Conservation (phyloP, 371 early-diverging fungal genomes). For the Chytridium lagenaria region DNA sequence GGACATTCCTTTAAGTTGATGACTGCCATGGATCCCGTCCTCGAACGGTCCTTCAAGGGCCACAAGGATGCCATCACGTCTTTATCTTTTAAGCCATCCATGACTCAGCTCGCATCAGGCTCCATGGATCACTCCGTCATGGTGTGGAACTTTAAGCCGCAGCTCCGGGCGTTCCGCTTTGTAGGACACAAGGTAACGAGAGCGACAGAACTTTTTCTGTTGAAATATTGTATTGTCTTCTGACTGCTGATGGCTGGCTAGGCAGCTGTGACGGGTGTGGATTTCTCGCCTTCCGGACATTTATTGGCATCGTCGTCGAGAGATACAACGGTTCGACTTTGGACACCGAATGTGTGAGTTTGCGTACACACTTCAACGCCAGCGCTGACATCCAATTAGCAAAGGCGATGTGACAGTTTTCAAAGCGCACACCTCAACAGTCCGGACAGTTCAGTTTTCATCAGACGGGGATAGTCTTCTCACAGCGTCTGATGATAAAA, state of each 20-base stretch:
- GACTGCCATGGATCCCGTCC: constrained; percentile 51
- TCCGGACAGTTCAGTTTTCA: constrained; percentile 62
- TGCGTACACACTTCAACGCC: background rate
- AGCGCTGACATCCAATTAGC: constrained; percentile 30
- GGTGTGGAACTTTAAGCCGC: constrained; percentile 65
- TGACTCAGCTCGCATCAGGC: constrained; percentile 60
- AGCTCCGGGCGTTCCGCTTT: constrained; percentile 58
- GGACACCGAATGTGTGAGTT: constrained; percentile 61
- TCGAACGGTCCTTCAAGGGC: constrained; percentile 63
- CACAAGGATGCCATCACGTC: constrained; percentile 59
- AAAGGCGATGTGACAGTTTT: constrained; percentile 64
- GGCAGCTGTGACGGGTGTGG: constrained; percentile 57
- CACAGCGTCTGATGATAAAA: constrained; percentile 61
- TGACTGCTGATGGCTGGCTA: constrained; percentile 12
- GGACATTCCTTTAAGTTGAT: too few species aligned
- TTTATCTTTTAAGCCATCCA: constrained; percentile 58
- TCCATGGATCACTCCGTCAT: constrained; percentile 59
- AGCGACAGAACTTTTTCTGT: background rate
- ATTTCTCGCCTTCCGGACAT: constrained; percentile 51
- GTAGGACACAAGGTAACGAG: constrained; percentile 58
- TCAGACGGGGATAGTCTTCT: constrained; percentile 50
- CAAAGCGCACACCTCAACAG: constrained; percentile 61
- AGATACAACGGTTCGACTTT: constrained; percentile 60
- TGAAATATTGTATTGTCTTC: background rate
- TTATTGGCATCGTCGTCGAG: constrained; percentile 54